phyloP scores from a whole-genome alignment of 345 rosid genomes.

The Pugionium dolabratum region DNA sequence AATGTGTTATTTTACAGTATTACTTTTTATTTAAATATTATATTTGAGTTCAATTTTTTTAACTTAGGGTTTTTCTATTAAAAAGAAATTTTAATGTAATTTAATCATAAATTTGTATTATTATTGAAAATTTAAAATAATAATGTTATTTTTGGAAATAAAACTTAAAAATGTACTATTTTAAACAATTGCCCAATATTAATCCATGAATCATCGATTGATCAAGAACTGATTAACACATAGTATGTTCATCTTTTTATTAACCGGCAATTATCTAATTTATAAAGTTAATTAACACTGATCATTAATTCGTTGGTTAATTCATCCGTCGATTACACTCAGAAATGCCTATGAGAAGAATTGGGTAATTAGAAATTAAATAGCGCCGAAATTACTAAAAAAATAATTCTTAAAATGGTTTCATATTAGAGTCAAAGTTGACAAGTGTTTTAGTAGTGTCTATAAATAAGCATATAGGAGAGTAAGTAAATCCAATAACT shows the following conservation, averaged over 20 bases:
- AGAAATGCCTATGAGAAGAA: background rate
- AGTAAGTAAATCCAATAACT: constrained; percentile 25
- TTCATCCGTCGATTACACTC: background rate
- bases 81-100: too few relatives aligned
- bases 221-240: background rate
- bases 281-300: background rate
- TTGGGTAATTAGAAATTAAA: background rate
- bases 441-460: constrained; percentile 5
- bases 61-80: too few relatives aligned
- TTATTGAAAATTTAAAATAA: too few relatives aligned
- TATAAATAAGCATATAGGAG: constrained; percentile 36
- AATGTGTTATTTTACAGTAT: too few relatives aligned
- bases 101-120: too few relatives aligned
- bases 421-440: constrained; percentile 14
- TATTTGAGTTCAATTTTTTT: too few relatives aligned
- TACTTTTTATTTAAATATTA: too few relatives aligned
- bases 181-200: too few relatives aligned
- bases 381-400: background rate
- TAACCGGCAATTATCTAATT: background rate
- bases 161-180: too few relatives aligned
- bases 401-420: background rate
- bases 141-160: too few relatives aligned
- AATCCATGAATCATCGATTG: background rate
- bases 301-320: too few relatives aligned
- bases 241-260: background rate